A percentile compares a stretch with the other conserved stretches of the same genome.
Evolutionary conservation across 129 eudicot genomes (phyloP).

Genomic region (sunflower (Helianthus annuus)): HanXRQr2.0-SUNRISE NC_035448.2:197723689-197724188

Average conservation of each 20-base stretch:
- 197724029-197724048: constrained; percentile 89
- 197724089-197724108: constrained; percentile 75
- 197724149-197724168: constrained; percentile 85
- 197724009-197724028: constrained; percentile 49
- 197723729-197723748: constrained; percentile 91
- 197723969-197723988: neutral
- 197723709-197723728: constrained; percentile 94
- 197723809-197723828: constrained; percentile 94
- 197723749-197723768: constrained; percentile 91
- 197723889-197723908: constrained; percentile 92
- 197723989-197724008: neutral
- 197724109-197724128: constrained; percentile 78
- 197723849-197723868: neutral
- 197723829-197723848: constrained; percentile 10
- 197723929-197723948: constrained; percentile 98
- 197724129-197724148: constrained; percentile 98
- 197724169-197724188: no score
- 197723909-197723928: constrained; percentile 98
- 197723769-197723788: constrained; percentile 95
- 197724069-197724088: constrained; percentile 75
- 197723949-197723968: constrained; percentile 12
- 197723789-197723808: constrained; percentile 96
- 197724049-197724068: constrained; percentile 77
- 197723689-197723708: constrained; percentile 11
- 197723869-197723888: neutral